These are phyloP conservation scores for Piper longum DNA, from an alignment of 164 flowering plant genomes.

Conservation along the genomic window DNA sequence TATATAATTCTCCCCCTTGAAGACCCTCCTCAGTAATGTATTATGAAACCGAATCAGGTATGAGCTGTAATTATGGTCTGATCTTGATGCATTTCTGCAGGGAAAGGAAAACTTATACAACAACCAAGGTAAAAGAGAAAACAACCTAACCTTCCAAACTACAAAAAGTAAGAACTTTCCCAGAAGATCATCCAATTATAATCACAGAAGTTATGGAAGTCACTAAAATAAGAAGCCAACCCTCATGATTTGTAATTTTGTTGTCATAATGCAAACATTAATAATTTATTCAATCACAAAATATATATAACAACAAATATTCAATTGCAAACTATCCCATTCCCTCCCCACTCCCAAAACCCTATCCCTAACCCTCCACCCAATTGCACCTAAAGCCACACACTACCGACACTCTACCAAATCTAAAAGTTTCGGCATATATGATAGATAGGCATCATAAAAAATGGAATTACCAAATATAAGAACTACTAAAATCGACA, in stretches of 20 bases:
- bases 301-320: no score
- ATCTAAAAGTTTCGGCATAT: no score
- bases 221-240: no score
- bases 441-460: no score
- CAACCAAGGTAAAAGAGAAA: not conserved
- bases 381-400: no score
- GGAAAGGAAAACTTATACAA: not conserved
- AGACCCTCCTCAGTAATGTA: slow-evolving; percentile 51
- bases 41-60: slow-evolving; percentile 53
- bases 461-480: not conserved
- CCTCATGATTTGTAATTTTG: no score
- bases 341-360: no score
- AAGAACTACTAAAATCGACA: not conserved
- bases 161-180: not conserved
- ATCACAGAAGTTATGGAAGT: not conserved
- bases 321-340: no score
- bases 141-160: not conserved
- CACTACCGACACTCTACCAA: no score
- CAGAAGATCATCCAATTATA: not conserved
- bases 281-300: no score
- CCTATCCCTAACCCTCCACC: no score
- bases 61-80: slow-evolving; percentile 27
- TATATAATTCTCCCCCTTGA: slow-evolving; percentile 78
- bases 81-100: slow-evolving; percentile 46
- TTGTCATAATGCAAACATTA: no score